phyloP scores from a whole-genome alignment of 306 rosid genomes.

The Pachyrhizus erosus region DNA sequence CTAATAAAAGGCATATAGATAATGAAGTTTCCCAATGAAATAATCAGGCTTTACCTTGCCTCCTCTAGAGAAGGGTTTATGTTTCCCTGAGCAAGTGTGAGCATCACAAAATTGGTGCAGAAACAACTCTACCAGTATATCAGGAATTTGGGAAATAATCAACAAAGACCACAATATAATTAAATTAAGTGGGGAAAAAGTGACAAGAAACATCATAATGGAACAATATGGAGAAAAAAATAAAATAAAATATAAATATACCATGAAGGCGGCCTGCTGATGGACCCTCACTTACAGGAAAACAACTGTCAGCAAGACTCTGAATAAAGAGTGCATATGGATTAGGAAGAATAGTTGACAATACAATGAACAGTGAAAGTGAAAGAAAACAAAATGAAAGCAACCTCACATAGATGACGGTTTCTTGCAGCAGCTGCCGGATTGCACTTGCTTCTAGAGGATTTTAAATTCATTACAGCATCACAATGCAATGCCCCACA shows the following conservation, averaged over 20 bases:
- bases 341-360: constrained; percentile 32
- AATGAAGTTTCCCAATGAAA: constrained; percentile 17
- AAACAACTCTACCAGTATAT: constrained; percentile 69
- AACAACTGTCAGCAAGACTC: constrained; percentile 87
- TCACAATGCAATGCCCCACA: constrained; percentile 97
- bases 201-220: background rate
- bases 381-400: constrained; percentile 36
- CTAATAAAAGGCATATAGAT: constrained; percentile 20
- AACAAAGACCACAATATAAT: constrained; percentile 11
- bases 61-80: constrained; percentile 83
- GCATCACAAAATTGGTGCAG: constrained; percentile 94
- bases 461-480: constrained; percentile 59
- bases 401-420: constrained; percentile 94
- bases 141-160: constrained; percentile 41
- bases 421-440: constrained; percentile 84
- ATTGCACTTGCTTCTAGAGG: constrained; percentile 79
- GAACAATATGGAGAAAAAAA: constrained; percentile 2
- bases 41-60: constrained; percentile 68
- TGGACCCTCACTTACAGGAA: constrained; percentile 69
- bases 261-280: constrained; percentile 89
- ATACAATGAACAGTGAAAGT: constrained; percentile 11
- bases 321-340: constrained; percentile 44
- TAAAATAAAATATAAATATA: constrained; percentile 43
- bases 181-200: background rate
- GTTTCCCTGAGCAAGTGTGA: constrained; percentile 85